Percentiles rank a stretch among this genome's conserved stretches.
phyloP scores from a whole-genome alignment of 148 eudicot species.

The Amaranthus palmeri region DNA sequence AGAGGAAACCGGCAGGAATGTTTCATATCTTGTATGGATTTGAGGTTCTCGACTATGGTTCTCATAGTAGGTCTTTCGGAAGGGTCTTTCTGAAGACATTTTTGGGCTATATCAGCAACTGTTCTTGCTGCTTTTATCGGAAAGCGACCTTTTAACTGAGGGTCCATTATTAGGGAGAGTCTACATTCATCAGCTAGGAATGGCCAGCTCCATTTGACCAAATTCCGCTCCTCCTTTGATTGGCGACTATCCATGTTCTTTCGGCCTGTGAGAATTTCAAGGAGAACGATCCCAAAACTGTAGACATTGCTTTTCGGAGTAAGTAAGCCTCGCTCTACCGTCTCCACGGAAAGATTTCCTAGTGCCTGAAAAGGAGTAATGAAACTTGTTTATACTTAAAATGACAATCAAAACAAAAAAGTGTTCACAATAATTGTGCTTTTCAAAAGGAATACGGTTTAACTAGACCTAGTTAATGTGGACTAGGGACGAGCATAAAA shows the following conservation, averaged over 20 bases:
- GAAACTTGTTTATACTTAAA: background rate
- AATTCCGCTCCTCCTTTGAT: conserved; percentile 80
- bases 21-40: conserved; percentile 71
- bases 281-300: conserved; percentile 84
- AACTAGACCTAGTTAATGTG: no score
- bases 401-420: no score
- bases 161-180: conserved; percentile 82
- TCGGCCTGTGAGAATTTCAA: conserved; percentile 84
- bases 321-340: conserved; percentile 69
- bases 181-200: conserved; percentile 77
- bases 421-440: no score
- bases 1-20: conserved; percentile 67
- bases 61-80: conserved; percentile 97
- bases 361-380: conserved; percentile 43
- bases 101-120: conserved; percentile 78
- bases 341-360: conserved; percentile 76
- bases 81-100: conserved; percentile 86
- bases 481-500: no score
- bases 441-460: no score
- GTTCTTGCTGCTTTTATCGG: conserved; percentile 75
- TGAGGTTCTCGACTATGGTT: conserved; percentile 55
- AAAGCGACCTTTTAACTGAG: conserved; percentile 77
- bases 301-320: conserved; percentile 95
- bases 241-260: conserved; percentile 64
- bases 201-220: conserved; percentile 87